phyloP scores from a whole-genome alignment of 352 stramenopile genomes.

The Phytophthora sp. region DNA sequence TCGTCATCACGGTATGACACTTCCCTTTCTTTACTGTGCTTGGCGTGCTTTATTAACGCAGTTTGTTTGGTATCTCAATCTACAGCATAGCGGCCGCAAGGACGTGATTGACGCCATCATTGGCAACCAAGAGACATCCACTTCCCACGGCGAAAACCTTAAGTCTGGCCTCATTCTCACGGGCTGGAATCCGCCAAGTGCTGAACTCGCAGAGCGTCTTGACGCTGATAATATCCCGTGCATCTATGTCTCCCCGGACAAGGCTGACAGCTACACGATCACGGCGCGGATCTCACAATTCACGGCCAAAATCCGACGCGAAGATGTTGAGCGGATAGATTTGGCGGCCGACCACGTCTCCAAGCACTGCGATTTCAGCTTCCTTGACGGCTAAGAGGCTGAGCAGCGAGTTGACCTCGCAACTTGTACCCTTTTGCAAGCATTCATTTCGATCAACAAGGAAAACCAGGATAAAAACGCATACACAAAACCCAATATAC shows the following conservation, averaged over 20 bases:
- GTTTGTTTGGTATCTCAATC: conserved; percentile 5
- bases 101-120: conserved; percentile 90
- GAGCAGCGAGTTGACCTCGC: background rate
- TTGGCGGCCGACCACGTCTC: conserved; percentile 82
- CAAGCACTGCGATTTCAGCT: conserved; percentile 85
- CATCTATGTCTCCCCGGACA: conserved; percentile 86
- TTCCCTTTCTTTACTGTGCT: background rate
- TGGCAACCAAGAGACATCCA: conserved; percentile 79
- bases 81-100: conserved; percentile 78
- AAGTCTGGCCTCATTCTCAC: conserved; percentile 84
- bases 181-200: conserved; percentile 78
- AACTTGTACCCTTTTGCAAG: conserved; percentile 13
- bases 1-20: conserved; percentile 79
- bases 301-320: conserved; percentile 81
- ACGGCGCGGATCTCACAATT: conserved; percentile 81
- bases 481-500: conserved; percentile 19
- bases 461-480: conserved; percentile 6
- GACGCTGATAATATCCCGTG: conserved; percentile 87
- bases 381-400: conserved; percentile 47
- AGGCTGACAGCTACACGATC: conserved; percentile 88
- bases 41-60: background rate
- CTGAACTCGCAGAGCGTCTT: conserved; percentile 65
- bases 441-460: background rate
- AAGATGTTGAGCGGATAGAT: conserved; percentile 77
- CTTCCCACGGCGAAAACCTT: conserved; percentile 70